Conservation (phyloP, 495 filamentous ascomycete genomes). For the Trichoderma asperelloides region DNA sequence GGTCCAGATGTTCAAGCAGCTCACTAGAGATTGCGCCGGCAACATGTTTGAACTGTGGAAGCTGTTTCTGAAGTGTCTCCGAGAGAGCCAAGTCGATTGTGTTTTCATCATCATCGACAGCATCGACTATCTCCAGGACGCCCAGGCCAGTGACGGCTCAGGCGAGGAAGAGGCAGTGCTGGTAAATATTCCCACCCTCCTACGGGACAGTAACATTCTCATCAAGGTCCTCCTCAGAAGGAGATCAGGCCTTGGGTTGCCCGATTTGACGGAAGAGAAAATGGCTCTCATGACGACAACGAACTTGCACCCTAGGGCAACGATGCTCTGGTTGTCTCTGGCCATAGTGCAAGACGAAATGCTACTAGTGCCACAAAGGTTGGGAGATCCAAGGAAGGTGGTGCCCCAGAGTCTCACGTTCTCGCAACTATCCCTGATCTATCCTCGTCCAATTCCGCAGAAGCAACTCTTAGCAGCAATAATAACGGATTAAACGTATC, state of each 20-base stretch:
- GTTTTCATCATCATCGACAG: background rate
- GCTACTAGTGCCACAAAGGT: background rate
- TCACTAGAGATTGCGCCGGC: background rate
- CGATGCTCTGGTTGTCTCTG: background rate
- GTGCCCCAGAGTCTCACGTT: background rate
- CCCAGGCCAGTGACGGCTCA: background rate
- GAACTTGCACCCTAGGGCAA: background rate
- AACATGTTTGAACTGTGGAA: background rate
- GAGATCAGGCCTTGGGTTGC: background rate
- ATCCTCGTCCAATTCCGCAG: too few relatives aligned
- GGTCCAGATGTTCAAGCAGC: background rate
- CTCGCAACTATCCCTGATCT: background rate
- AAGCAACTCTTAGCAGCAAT: too few relatives aligned
- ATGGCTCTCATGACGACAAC: background rate
- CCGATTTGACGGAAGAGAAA: background rate
- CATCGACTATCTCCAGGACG: background rate
- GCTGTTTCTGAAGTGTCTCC: background rate
- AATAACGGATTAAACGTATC: too few relatives aligned
- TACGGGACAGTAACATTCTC: background rate
- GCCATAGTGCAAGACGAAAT: background rate
- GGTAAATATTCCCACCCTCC: background rate
- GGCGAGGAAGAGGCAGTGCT: background rate
- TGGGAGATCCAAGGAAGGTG: background rate
- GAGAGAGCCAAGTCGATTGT: background rate
- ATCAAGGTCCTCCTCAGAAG: background rate